Percentiles rank a stretch among this genome's conserved stretches.
These are phyloP conservation scores for Ciborinia camelliae DNA, from an alignment of 2,329 filamentous ascomycete species.

Conservation along the genomic window DNA sequence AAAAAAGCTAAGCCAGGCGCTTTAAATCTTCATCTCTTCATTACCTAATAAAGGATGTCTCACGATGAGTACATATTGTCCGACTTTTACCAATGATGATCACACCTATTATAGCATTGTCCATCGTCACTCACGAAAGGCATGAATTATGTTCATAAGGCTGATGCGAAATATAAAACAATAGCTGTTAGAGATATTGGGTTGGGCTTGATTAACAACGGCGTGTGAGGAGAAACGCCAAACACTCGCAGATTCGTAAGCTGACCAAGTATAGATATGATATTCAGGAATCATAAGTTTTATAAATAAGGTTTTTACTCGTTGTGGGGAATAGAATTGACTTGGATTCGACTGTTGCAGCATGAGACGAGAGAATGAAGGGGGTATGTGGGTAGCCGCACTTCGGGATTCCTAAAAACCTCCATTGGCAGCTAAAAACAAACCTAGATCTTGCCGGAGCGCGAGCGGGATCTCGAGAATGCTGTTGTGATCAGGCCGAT, in stretches of 20 bases:
- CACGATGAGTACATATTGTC: not conserved
- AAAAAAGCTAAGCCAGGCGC: not conserved
- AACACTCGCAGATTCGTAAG: not conserved
- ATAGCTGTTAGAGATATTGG: constrained; percentile 12
- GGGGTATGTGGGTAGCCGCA: constrained; percentile 15
- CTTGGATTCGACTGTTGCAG: constrained; percentile 9
- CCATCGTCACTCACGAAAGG: not conserved
- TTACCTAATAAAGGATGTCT: too few species aligned
- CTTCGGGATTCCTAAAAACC: constrained; percentile 9
- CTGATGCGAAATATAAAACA: constrained; percentile 18
- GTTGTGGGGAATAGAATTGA: not conserved
- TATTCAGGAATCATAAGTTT: not conserved
- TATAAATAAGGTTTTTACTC: not conserved
- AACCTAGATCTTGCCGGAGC: constrained; percentile 14
- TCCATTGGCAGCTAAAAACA: constrained; percentile 6
- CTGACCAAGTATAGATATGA: constrained; percentile 5
- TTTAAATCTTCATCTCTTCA: constrained; percentile 18
- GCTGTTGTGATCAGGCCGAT: constrained; percentile 16
- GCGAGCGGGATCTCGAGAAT: constrained; percentile 11
- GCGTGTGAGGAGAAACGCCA: not conserved
- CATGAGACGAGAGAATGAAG: constrained; percentile 8
- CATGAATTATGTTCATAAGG: constrained; percentile 16
- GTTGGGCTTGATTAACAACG: not conserved
- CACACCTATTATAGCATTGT: not conserved
- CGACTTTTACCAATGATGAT: constrained; percentile 7